A percentile compares a stretch with the other conserved stretches of the same genome.
These are phyloP conservation scores for Solanum sitiens DNA, from an alignment of 257 asterid genomes.

Conservation along the genomic window DNA sequence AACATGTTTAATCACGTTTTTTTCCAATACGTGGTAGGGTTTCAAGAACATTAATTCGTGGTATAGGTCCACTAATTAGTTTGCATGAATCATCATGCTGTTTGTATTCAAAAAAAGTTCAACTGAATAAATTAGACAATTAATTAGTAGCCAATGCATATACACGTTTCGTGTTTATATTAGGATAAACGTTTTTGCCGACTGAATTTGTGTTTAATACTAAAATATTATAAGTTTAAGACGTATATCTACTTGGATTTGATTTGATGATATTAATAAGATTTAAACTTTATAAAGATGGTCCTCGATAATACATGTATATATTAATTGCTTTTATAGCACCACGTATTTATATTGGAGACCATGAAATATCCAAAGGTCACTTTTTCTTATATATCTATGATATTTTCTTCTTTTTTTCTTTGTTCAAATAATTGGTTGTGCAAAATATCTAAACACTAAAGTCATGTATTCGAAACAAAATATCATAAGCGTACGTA, in stretches of 20 bases:
- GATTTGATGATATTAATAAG: no score
- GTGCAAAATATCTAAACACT: neutral
- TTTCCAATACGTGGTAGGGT: neutral
- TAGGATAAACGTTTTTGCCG: neutral
- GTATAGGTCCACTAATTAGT: neutral
- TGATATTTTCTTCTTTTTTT: neutral
- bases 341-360: neutral
- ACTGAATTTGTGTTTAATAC: neutral
- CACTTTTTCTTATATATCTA: neutral
- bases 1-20: neutral
- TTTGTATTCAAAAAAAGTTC: neutral
- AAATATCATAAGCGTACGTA: neutral
- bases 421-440: neutral
- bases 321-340: neutral
- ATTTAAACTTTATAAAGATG: neutral
- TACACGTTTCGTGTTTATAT: neutral
- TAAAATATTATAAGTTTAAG: neutral
- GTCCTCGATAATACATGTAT: neutral
- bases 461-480: neutral
- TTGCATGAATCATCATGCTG: neutral
- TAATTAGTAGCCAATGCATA: neutral
- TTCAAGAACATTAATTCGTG: neutral
- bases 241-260: neutral
- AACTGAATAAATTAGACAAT: neutral
- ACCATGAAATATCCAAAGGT: neutral